Evolutionary conservation across 2,329 filamentous ascomycete genomes (phyloP).

Genomic region (Hymenoscyphus scutula): DNA sequence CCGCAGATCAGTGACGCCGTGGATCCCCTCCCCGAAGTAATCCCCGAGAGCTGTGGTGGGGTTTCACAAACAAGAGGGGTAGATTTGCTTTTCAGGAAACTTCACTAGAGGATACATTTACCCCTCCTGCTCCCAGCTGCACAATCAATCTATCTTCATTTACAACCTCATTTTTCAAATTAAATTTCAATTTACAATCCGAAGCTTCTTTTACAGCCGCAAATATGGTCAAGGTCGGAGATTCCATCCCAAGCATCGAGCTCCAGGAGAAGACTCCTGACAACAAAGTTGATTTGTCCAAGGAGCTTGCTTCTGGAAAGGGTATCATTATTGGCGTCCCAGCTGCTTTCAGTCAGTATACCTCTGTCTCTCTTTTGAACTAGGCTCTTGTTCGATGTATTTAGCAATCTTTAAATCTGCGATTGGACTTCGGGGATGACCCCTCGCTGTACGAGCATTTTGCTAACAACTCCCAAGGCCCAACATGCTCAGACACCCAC

Average conservation of each 20-base stretch:
- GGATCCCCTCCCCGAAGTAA: not conserved
- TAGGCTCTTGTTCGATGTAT: not conserved
- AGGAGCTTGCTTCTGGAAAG: slow-evolving; percentile 68
- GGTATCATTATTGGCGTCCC: slow-evolving; percentile 85
- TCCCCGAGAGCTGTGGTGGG: not conserved
- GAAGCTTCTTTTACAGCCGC: not conserved
- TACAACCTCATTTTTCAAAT: not conserved
- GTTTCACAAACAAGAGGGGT: slow-evolving; percentile 6
- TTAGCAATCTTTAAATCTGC: no score
- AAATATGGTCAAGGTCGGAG: slow-evolving; percentile 64
- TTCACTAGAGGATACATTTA: not conserved
- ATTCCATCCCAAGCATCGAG: slow-evolving; percentile 73
- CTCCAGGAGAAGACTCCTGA: slow-evolving; percentile 84
- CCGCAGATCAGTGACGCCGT: not conserved
- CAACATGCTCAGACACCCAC: slow-evolving; percentile 66
- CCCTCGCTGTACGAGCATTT: not conserved
- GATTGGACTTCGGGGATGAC: not conserved
- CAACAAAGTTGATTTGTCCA: slow-evolving; percentile 83
- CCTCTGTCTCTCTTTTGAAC: not conserved
- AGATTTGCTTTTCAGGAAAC: not conserved
- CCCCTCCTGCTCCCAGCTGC: not conserved
- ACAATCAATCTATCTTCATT: not conserved
- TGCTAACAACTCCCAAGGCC: slow-evolving; percentile 40
- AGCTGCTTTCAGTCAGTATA: slow-evolving; percentile 64
- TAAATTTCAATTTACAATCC: not conserved